Evolutionary conservation across 768 basidiomycete species (phyloP), one percentile per base, ranked within the genome.

Genomic region (Pleurotus ostreatus): DNA sequence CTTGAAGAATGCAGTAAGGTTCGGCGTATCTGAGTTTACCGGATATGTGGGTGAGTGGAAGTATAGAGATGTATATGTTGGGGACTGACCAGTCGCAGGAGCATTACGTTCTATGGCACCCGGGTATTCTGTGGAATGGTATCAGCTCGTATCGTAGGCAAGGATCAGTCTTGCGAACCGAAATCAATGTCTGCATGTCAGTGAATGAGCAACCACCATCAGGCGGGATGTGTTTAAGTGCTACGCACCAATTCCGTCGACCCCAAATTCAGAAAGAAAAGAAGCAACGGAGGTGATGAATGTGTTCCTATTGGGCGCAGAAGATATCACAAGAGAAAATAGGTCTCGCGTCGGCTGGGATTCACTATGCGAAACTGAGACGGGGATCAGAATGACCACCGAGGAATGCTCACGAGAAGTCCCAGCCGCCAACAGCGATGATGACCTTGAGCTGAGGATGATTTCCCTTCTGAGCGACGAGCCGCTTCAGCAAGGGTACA

Each of bases 361-460:
- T 41, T 59, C 60, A 8, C 45, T 57, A 23, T 49, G 15, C 16
- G 18, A 25, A 3, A 37, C 49, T 55, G 6, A 18, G 34, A 40
- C 12, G 12, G 12, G 4, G 23, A 37, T 44, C 8, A 26, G 4
- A 58, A 22, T 34, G 15, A 4, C 40, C 23, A 3, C 16, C n/a
- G 2, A 7, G 41, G 41, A 16, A 6, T 16, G 30, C 59, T 49
- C 20, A 44, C 41, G 61, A 65, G 49, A 63, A 65, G 16, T 38
- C 57, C 61, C 61, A 63, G 4, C 63, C 64, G 6, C 61, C 64
- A 13, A 65, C 61, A 18, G 62, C 62, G 20, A 63, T 61, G 22
- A 62, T 18, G 13, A 65, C 64, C 40, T 63, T 34, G 4, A 65
- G 40, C 5, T 46, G 49, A 2, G 61, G 46, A 39, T 47, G 41